A percentile compares a stretch with the other conserved stretches of the same genome.
Evolutionary conservation across 2,329 filamentous ascomycete genomes (phyloP).

Genomic region (Plenodomus tracheiphilus): DNA sequence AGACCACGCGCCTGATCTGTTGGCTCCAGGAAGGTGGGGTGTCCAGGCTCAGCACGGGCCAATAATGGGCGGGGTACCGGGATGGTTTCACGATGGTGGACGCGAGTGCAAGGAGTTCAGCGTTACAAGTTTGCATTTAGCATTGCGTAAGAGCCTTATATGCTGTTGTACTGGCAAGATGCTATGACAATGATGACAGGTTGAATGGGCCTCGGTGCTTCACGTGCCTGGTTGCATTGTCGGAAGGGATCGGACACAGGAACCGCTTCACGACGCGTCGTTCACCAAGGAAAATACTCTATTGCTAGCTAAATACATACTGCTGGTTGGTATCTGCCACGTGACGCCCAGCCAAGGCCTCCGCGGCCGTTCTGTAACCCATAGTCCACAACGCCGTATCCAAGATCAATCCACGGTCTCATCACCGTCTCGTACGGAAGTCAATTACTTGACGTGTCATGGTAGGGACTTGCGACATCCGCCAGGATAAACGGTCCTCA

Average conservation of each 20-base stretch:
- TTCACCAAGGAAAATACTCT: conserved; percentile 2
- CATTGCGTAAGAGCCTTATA: conserved; percentile 2
- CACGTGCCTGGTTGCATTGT: conserved; percentile 5
- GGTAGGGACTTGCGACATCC: no score
- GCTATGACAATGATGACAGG: conserved; percentile 20
- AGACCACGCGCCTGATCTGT: conserved; percentile 33
- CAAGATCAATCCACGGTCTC: background rate
- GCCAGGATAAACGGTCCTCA: no score
- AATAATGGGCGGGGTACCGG: conserved; percentile 30
- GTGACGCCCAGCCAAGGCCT: conserved; percentile 33
- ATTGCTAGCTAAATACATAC: conserved; percentile 4
- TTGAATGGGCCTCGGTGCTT: conserved; percentile 25
- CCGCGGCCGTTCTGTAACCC: conserved; percentile 41
- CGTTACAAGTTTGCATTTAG: background rate
- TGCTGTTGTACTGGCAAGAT: conserved; percentile 2
- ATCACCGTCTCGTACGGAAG: conserved; percentile 1
- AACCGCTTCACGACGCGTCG: conserved; percentile 5
- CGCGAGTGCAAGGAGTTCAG: conserved; percentile 3
- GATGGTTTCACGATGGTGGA: conserved; percentile 3
- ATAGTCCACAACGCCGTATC: conserved; percentile 20
- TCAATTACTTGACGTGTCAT: background rate
- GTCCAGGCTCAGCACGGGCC: conserved; percentile 23
- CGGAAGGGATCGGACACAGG: conserved; percentile 4
- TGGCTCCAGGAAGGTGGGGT: conserved; percentile 29
- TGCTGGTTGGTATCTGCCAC: conserved; percentile 27